Conservation (phyloP, 2,329 filamentous ascomycete species). For the Aspergillus ibericus region DNA sequence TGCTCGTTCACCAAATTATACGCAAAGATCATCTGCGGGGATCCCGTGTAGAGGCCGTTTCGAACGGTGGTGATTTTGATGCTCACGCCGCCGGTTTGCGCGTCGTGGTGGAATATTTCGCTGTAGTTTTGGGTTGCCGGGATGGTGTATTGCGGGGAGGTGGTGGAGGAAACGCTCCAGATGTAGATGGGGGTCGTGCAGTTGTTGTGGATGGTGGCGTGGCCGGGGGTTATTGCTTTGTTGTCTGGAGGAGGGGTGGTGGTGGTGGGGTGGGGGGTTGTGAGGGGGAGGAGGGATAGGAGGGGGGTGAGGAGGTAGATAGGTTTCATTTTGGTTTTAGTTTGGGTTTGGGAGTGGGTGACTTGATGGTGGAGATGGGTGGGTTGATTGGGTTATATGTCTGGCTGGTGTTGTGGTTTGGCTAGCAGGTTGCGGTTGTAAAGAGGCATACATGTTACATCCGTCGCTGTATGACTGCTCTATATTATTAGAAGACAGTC, state of each 20-base stretch:
- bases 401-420: no score
- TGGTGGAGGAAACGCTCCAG: conserved; percentile 37
- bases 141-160: conserved; percentile 27
- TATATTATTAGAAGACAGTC: no score
- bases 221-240: conserved; percentile 24
- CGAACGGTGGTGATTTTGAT: conserved; percentile 42
- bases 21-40: conserved; percentile 43
- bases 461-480: no score
- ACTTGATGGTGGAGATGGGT: background rate
- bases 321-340: background rate
- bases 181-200: conserved; percentile 37
- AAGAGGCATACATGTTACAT: no score
- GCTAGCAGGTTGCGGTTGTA: no score
- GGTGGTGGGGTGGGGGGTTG: background rate
- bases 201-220: conserved; percentile 37
- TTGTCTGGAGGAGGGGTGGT: background rate
- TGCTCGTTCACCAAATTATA: conserved; percentile 36
- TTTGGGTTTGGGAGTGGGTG: background rate
- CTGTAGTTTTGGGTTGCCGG: conserved; percentile 27
- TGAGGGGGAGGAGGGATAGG: background rate
- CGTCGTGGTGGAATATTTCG: conserved; percentile 38
- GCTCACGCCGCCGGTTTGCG: conserved; percentile 40
- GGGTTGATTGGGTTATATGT: background rate
- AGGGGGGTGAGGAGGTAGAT: conserved; percentile 2
- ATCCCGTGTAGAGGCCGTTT: conserved; percentile 35